phyloP scores from a whole-genome alignment of 257 asterid species.

The Scutellaria minor region DNA sequence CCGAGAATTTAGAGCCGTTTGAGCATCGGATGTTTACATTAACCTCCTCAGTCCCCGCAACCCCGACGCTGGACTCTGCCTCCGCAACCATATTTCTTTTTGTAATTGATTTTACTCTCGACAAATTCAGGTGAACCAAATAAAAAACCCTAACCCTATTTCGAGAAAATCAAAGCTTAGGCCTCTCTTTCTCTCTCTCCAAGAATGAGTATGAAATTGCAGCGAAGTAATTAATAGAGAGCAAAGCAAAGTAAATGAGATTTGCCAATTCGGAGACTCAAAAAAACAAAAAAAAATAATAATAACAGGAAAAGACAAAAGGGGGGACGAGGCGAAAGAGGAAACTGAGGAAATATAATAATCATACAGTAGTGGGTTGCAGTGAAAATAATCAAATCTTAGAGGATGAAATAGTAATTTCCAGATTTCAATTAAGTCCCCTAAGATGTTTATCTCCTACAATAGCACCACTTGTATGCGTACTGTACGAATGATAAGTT shows the following conservation, averaged over 20 bases:
- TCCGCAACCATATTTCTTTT: constrained; percentile 48
- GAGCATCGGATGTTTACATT: constrained; percentile 66
- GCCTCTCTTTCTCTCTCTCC: not conserved
- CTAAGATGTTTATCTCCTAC: not conserved
- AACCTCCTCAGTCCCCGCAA: constrained; percentile 49
- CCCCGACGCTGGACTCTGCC: constrained; percentile 50
- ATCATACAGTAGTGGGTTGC: not conserved
- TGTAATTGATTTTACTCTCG: not conserved
- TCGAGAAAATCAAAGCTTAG: constrained; percentile 26
- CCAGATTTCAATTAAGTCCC: not conserved
- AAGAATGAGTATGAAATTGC: constrained; percentile 17
- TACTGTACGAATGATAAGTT: too few species aligned
- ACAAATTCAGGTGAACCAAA: constrained; percentile 31
- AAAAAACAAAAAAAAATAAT: not conserved
- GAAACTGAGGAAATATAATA: not conserved
- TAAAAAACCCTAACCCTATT: constrained; percentile 43
- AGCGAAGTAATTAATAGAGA: constrained; percentile 26
- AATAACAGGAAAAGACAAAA: not conserved
- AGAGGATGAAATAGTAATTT: not conserved
- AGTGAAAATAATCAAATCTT: constrained; percentile 10
- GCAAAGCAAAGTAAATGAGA: constrained; percentile 10
- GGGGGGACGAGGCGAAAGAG: constrained; percentile 7
- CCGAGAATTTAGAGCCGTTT: constrained; percentile 66
- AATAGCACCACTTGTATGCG: too few species aligned
- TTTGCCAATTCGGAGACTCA: constrained; percentile 1